phyloP scores from a whole-genome alignment of 805 yeast species.

The Soucietia sequanensis region DNA sequence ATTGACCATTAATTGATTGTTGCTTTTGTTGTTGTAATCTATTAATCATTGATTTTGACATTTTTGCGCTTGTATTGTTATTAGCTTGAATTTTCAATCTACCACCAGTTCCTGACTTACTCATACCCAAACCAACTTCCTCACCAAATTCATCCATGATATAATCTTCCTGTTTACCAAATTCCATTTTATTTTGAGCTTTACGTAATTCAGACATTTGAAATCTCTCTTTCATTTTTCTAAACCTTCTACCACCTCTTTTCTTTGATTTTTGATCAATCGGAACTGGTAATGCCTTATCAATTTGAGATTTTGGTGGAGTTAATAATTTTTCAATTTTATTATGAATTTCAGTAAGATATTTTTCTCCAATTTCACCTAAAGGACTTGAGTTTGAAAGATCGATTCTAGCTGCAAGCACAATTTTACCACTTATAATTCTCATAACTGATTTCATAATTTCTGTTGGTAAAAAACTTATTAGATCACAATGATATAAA shows the following conservation, averaged over 20 bases:
- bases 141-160: conserved; percentile 68
- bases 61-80: conserved; percentile 51
- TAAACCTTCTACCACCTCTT: conserved; percentile 79
- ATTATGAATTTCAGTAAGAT: conserved; percentile 56
- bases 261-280: conserved; percentile 73
- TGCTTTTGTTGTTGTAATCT: conserved; percentile 32
- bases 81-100: conserved; percentile 33
- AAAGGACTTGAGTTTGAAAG: conserved; percentile 40
- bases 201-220: conserved; percentile 77
- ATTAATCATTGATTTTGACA: conserved; percentile 59
- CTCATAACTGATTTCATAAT: conserved; percentile 69
- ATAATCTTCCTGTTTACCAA: conserved; percentile 72
- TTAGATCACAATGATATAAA: conserved; percentile 57
- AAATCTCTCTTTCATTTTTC: conserved; percentile 79
- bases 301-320: conserved; percentile 67
- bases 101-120: conserved; percentile 23
- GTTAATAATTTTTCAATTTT: conserved; percentile 70
- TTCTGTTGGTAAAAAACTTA: conserved; percentile 58
- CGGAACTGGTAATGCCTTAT: conserved; percentile 72
- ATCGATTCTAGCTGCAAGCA: conserved; percentile 84
- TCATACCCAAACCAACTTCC: conserved; percentile 82
- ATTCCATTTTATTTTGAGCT: conserved; percentile 81
- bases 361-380: conserved; percentile 56
- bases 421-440: conserved; percentile 73
- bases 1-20: conserved; percentile 5